phyloP scores from a whole-genome alignment of 2,329 filamentous ascomycete genomes.

The Aspergillus quadricinctus region DNA sequence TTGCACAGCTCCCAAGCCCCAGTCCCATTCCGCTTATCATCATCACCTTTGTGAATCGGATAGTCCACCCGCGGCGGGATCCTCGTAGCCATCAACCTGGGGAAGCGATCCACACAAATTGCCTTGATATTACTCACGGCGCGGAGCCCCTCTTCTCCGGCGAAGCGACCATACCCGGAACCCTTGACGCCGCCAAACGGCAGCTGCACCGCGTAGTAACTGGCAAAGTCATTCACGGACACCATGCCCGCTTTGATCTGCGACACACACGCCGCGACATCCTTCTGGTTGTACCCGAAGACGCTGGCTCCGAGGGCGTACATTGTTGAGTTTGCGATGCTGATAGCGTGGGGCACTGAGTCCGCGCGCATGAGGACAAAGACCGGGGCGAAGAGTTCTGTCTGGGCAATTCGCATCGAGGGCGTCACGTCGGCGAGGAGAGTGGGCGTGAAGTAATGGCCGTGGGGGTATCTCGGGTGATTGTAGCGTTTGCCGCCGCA shows the following conservation, averaged over 20 bases:
- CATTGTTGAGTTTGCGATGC: constrained; percentile 74
- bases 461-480: constrained; percentile 70
- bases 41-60: constrained; percentile 63
- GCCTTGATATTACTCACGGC: constrained; percentile 84
- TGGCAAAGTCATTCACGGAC: constrained; percentile 90
- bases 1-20: constrained; percentile 57
- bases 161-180: constrained; percentile 89
- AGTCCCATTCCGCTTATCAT: constrained; percentile 49
- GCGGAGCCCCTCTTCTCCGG: constrained; percentile 80
- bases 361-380: constrained; percentile 76
- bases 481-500: constrained; percentile 68
- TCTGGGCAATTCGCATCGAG: constrained; percentile 79
- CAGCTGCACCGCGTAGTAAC: constrained; percentile 87
- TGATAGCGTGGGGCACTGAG: constrained; percentile 63
- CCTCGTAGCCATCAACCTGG: constrained; percentile 57
- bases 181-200: constrained; percentile 91
- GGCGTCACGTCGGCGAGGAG: constrained; percentile 84
- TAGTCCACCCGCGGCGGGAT: constrained; percentile 81
- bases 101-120: constrained; percentile 71
- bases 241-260: constrained; percentile 83
- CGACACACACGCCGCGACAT: constrained; percentile 60
- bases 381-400: constrained; percentile 89
- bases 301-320: constrained; percentile 88
- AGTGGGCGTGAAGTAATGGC: constrained; percentile 90
- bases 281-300: constrained; percentile 66